A percentile compares a stretch with the other conserved stretches of the same genome.
Conservation (phyloP, 2,329 filamentous ascomycete species). For the Penicillium sp. region DNA sequence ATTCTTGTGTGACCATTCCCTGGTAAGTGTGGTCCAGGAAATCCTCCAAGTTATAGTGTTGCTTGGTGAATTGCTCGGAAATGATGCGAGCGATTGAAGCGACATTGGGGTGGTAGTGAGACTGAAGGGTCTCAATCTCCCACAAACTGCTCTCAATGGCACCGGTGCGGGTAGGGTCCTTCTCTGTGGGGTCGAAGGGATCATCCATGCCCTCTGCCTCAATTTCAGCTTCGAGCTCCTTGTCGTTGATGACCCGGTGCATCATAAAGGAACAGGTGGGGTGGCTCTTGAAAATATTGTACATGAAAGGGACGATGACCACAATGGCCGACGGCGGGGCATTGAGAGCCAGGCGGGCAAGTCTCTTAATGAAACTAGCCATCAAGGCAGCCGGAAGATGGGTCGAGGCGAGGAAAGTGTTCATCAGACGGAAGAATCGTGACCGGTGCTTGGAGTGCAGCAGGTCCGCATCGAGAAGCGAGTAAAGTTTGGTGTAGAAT, state of each 20-base stretch:
- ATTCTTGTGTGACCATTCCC: constrained; percentile 75
- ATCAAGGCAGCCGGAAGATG: constrained; percentile 90
- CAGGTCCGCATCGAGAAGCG: constrained; percentile 78
- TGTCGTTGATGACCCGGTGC: constrained; percentile 69
- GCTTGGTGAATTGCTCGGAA: constrained; percentile 95
- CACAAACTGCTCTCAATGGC: constrained; percentile 93
- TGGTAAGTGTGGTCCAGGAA: constrained; percentile 92
- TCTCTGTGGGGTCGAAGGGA: constrained; percentile 72
- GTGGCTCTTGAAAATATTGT: constrained; percentile 89
- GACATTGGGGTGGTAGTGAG: constrained; percentile 95
- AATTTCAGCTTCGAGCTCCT: constrained; percentile 59
- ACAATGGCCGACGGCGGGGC: constrained; percentile 89
- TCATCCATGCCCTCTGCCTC: constrained; percentile 67
- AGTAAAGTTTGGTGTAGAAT: constrained; percentile 94
- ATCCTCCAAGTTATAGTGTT: constrained; percentile 91
- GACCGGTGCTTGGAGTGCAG: constrained; percentile 94
- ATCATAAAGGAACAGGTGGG: constrained; percentile 95
- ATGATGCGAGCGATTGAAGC: constrained; percentile 92
- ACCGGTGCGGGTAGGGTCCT: constrained; percentile 78
- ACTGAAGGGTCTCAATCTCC: constrained; percentile 89
- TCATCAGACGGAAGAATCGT: constrained; percentile 86
- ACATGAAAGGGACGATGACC: constrained; percentile 85
- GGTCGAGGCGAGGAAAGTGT: constrained; percentile 85
- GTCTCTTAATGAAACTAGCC: constrained; percentile 94
- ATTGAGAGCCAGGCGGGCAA: constrained; percentile 79